Evolutionary conservation across 805 yeast genomes (phyloP).

Genomic region (Zygosaccharomyces bailii): DNA sequence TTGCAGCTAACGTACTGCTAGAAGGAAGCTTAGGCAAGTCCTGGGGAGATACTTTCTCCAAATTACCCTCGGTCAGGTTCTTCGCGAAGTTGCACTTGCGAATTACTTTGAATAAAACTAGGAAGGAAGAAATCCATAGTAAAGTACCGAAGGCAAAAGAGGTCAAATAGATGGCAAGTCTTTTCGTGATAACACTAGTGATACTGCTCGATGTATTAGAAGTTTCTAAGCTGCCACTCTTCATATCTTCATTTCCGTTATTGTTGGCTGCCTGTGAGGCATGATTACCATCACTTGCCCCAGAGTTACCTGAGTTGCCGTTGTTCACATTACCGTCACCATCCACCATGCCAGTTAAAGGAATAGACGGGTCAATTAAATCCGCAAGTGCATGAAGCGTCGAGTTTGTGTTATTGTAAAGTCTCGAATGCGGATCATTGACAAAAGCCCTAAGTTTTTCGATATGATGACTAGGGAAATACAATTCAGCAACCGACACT

Average conservation of each 20-base stretch:
- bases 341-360: slow-evolving; percentile 24
- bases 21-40: too few species aligned
- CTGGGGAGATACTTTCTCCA: too few species aligned
- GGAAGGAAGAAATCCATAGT: slow-evolving; percentile 15
- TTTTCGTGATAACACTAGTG: slow-evolving; percentile 10
- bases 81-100: background rate
- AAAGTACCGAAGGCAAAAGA: slow-evolving; percentile 15
- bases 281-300: background rate
- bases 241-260: background rate
- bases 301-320: slow-evolving; percentile 32
- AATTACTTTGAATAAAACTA: slow-evolving; percentile 8
- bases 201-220: slow-evolving; percentile 4
- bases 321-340: slow-evolving; percentile 37
- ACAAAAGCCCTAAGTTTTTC: slow-evolving; percentile 48
- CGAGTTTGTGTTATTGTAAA: slow-evolving; percentile 59
- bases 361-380: slow-evolving; percentile 54
- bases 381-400: slow-evolving; percentile 57
- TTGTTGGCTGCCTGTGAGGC: slow-evolving; percentile 4
- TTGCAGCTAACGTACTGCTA: too few species aligned
- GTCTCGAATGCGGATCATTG: slow-evolving; percentile 47
- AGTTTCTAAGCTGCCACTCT: slow-evolving; percentile 11
- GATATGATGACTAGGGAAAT: slow-evolving; percentile 60
- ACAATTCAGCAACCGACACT: slow-evolving; percentile 82
- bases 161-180: slow-evolving; percentile 17
- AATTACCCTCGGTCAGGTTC: background rate